phyloP scores from a whole-genome alignment of 208 protist genomes.

The Paratrypanosoma confusum region DNA sequence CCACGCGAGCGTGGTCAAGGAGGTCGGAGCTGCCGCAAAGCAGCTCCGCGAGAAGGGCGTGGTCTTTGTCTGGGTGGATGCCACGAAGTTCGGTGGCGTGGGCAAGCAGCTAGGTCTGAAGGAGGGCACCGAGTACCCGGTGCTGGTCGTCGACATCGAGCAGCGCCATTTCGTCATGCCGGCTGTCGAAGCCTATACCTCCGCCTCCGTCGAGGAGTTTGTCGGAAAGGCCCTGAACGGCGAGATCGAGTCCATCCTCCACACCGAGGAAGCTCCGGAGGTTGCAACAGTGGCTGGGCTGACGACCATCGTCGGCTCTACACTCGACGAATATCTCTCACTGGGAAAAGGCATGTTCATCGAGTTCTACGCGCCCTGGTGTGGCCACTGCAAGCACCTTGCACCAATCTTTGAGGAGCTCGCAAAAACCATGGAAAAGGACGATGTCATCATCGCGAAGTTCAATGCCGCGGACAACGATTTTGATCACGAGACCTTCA shows the following conservation, averaged over 20 bases:
- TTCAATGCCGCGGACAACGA: conserved; percentile 25
- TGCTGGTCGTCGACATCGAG: conserved; percentile 52
- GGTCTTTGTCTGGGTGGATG: conserved; percentile 65
- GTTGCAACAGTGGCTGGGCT: conserved; percentile 61
- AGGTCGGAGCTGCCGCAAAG: conserved; percentile 34
- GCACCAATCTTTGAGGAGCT: conserved; percentile 43
- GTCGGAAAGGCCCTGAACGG: conserved; percentile 40
- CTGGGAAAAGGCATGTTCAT: conserved; percentile 46
- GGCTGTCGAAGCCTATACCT: conserved; percentile 21
- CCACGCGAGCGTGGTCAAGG: conserved; percentile 12
- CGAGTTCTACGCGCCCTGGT: conserved; percentile 74
- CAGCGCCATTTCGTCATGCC: conserved; percentile 45
- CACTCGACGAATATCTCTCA: conserved; percentile 35
- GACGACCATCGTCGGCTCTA: conserved; percentile 69
- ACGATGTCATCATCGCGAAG: conserved; percentile 65
- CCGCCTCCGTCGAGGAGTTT: conserved; percentile 36
- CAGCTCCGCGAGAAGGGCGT: conserved; percentile 63
- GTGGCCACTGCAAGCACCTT: conserved; percentile 84
- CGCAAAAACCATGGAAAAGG: conserved; percentile 27
- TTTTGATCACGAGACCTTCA: conserved; percentile 11
- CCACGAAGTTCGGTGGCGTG: conserved; percentile 51
- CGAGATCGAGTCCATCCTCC: conserved; percentile 26
- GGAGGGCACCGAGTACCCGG: conserved; percentile 50
- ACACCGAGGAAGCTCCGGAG: conserved; percentile 49
- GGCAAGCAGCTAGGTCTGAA: conserved; percentile 44